Evolutionary conservation across 306 rosid genomes (phyloP).

Genomic region (Ormosia semicastrata): DNA sequence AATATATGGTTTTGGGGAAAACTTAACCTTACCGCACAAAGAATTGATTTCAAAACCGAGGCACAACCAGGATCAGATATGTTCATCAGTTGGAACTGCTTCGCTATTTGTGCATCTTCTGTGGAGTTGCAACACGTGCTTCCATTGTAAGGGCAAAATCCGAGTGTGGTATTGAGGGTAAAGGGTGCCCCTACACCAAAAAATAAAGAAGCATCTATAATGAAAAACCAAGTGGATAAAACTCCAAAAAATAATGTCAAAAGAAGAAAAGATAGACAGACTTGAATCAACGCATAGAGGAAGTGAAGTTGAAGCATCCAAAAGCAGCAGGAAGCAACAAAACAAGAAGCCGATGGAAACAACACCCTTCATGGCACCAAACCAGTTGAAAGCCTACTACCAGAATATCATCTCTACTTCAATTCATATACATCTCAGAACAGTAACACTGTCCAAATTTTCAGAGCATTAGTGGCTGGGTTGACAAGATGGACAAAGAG

Average conservation of each 20-base stretch:
- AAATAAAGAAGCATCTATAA: background rate
- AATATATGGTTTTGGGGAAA: background rate
- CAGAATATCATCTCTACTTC: conserved; percentile 25
- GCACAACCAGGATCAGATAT: conserved; percentile 68
- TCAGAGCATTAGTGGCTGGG: background rate
- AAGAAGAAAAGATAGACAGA: conserved; percentile 30
- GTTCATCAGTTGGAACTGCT: conserved; percentile 64
- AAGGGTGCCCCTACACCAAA: conserved; percentile 64
- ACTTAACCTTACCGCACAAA: conserved; percentile 70
- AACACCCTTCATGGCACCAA: conserved; percentile 54
- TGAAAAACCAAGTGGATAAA: background rate
- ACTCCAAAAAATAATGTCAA: background rate
- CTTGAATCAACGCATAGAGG: conserved; percentile 91
- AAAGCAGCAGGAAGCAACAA: conserved; percentile 54
- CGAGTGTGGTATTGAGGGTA: conserved; percentile 47
- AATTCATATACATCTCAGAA: conserved; percentile 18
- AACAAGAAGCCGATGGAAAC: conserved; percentile 41
- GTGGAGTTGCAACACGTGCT: conserved; percentile 82
- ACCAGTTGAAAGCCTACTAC: background rate
- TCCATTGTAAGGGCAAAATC: conserved; percentile 77
- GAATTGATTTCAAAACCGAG: conserved; percentile 70
- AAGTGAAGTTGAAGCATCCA: conserved; percentile 56
- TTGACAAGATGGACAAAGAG: conserved; percentile 5
- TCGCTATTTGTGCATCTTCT: conserved; percentile 61
- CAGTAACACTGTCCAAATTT: background rate